Evolutionary conservation across 2,329 filamentous ascomycete genomes (phyloP).

Genomic region (Colletotrichum euphorbiae): DNA sequence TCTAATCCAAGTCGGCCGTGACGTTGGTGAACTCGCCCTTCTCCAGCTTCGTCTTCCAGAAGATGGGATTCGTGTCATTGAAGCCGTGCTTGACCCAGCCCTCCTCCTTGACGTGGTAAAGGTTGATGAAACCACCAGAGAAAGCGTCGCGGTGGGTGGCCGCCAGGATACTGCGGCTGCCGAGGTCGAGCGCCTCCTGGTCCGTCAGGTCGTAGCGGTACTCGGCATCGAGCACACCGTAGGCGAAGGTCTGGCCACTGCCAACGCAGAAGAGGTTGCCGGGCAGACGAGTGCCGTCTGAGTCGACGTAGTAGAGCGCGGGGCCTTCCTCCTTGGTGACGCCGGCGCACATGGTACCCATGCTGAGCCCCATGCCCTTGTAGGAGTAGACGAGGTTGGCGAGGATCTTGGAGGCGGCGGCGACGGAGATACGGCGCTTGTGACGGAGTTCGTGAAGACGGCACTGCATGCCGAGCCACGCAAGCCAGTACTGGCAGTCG

Average conservation of each 20-base stretch:
- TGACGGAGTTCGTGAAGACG: conserved; percentile 98
- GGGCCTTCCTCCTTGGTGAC: conserved; percentile 96
- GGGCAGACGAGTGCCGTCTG: conserved; percentile 89
- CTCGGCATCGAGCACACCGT: conserved; percentile 96
- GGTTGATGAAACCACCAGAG: conserved; percentile 97
- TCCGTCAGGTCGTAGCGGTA: conserved; percentile 90
- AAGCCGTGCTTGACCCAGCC: conserved; percentile 99
- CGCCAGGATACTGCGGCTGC: conserved; percentile 90
- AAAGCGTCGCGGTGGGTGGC: conserved; percentile 98
- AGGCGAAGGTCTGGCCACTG: conserved; percentile 97
- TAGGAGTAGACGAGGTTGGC: conserved; percentile 98
- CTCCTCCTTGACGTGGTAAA: conserved; percentile 99
- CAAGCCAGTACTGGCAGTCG: conserved; percentile 99
- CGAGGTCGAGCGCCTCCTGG: conserved; percentile 91
- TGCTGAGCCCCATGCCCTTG: conserved; percentile 98
- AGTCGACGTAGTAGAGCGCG: conserved; percentile 99
- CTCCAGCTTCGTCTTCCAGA: conserved; percentile 99
- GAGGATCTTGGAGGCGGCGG: conserved; percentile 97
- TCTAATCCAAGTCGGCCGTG: conserved; percentile 77
- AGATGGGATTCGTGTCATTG: conserved; percentile 97
- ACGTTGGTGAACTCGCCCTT: conserved; percentile 99
- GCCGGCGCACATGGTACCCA: conserved; percentile 99
- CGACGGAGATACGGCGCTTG: conserved; percentile 98
- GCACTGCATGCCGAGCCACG: conserved; percentile 98
- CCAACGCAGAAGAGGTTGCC: conserved; percentile 99